Percentiles rank a stretch among this genome's conserved stretches.
These are phyloP conservation scores for Tulasnella sp. DNA, from an alignment of 768 basidiomycete genomes.

Conservation along the genomic window DNA sequence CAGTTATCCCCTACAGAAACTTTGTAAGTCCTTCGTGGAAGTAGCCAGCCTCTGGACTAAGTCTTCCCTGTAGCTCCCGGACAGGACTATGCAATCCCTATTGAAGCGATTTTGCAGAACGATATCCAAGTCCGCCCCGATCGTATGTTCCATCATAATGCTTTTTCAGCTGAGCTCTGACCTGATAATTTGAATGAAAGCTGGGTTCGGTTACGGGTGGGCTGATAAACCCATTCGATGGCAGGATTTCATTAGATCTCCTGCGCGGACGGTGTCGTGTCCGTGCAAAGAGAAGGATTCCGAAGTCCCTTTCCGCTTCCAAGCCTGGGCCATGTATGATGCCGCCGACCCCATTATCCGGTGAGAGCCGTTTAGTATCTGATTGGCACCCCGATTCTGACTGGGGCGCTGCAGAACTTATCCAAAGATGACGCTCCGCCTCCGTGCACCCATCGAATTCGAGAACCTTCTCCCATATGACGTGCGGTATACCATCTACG, in stretches of 20 bases:
- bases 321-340: conserved; percentile 78
- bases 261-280: conserved; percentile 65
- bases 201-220: conserved; percentile 96
- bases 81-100: conserved; percentile 75
- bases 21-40: conserved; percentile 35
- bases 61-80: conserved; percentile 49
- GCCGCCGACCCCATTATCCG: conserved; percentile 39
- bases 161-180: conserved; percentile 1
- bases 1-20: conserved; percentile 67
- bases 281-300: conserved; percentile 55
- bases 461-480: conserved; percentile 94
- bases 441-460: conserved; percentile 87
- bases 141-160: conserved; percentile 40
- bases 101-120: conserved; percentile 74
- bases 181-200: conserved; percentile 31
- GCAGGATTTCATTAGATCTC: conserved; percentile 69
- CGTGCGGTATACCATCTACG: conserved; percentile 89
- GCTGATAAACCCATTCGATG: conserved; percentile 65
- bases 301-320: conserved; percentile 89
- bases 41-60: background rate
- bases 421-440: conserved; percentile 71
- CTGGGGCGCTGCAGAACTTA: conserved; percentile 43
- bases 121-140: conserved; percentile 83
- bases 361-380: conserved; percentile 38
- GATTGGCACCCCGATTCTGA: background rate